Base-by-base conservation (phyloP, 2,329 filamentous ascomycete genomes). In the Drechslerella dactyloides region DNA sequence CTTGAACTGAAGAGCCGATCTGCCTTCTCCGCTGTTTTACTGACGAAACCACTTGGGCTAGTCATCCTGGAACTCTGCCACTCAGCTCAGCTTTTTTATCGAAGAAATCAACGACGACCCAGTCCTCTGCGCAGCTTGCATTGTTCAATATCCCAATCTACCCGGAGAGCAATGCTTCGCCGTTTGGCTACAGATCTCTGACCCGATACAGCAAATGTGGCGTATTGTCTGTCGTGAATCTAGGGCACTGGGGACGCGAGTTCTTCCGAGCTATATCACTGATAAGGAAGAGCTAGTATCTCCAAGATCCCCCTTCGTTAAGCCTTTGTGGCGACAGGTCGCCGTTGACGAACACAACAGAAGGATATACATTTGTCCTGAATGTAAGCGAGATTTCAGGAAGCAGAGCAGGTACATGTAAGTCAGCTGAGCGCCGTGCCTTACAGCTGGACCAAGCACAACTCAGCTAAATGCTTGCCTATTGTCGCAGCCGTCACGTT, bases 401-500 rank as follows among this genome's bases (percentile, higher is more conserved):
- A 72, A 72, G 15, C 68, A 72, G 23, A 72, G 68, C 33, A 24
- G 68, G 52, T 72, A 72, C 33, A 72, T 65, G 68, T 72, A 55
- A 57, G 68, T 42, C 19, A 17, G 7, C 6, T 17, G 44, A 7
- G 44, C n/a, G n/a, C n/a, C n/a, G n/a, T n/a, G n/a, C n/a, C n/a
- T n/a, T n/a, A n/a, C n/a, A n/a, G n/a, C n/a, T 37, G 15, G 35
- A 37, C 35, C 35, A 37, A 37, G 15, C 7, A 37, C 35, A 7
- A 48, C 6, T 48, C 3, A 19, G 44, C 19, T 10, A 2, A 19
- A 5, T 19, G 11, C 21, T 11, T 5, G 37, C n/a, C 37, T 42
- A 11, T 53, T 21, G 8, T 23, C 8, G 8, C 33, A 72, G 68
- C 10, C 68, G 68, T 1, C 68, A 72, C 17, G 68, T 72, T 30